Base-by-base conservation (phyloP, 78 protist genomes). In the Dictyostelium brefeldianum region DNA sequence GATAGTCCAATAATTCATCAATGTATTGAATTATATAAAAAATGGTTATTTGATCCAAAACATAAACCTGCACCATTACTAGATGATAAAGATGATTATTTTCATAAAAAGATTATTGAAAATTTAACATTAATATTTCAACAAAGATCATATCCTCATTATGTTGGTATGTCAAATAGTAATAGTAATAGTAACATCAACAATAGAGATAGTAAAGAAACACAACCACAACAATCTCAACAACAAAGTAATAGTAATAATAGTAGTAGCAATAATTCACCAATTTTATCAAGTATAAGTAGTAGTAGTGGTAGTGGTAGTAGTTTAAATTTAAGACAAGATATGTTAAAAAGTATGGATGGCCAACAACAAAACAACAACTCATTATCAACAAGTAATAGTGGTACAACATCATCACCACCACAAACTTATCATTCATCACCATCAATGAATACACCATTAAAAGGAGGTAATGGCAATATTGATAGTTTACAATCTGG, bases 11-110 rank as follows among this genome's bases (percentile, higher is more conserved):
- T 80, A 1, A 87, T 87, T 9, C 22, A n/a, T 5, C 54, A 67
- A 20, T 87, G 93, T 22, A 77, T 87, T 14, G 93, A 87, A 7
- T 50, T 87, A 20, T 87, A 87, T 50, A 87, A 77, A 14, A 80
- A 80, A n/a, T 87, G 93, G 93, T 36, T 87, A 18, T 87, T 87
- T 31, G 93, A 87, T 48, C 78, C 84, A 18, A 87, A 77, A 62
- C 56, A 70, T 22, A 54, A 70, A 59, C 93, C 93, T 46, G 14
- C 53, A 31, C 80, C 93, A 14, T 51, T 87, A 22, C 0, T 4
- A 1, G 93, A 87, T 11, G 93, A 87, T 47, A 6, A n/a, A 10
- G 71, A 74, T 22, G 93, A 87, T 62, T 87, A 59, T 29, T 87
- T 75, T 27, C 54, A 62, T 8, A 80, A 64, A 53, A 56, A 78